Evolutionary conservation across 23 red algal genomes (phyloP).

Genomic region (Gracilaria caudata): DNA sequence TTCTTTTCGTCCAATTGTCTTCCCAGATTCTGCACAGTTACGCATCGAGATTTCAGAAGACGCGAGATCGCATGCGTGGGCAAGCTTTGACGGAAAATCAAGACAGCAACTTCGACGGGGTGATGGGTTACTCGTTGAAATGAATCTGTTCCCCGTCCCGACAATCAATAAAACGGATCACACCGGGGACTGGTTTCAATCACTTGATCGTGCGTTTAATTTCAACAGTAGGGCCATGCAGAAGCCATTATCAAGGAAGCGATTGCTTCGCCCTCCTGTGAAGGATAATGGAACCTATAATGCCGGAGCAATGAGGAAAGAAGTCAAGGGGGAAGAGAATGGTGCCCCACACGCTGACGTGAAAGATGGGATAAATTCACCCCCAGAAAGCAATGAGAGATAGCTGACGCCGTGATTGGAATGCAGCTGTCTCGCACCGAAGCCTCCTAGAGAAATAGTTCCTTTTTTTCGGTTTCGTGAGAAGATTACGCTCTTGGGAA

Average conservation of each 20-base stretch:
- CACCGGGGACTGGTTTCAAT: slow-evolving; percentile 97
- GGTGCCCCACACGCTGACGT: not conserved
- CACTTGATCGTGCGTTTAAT: slow-evolving; percentile 88
- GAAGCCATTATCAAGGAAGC: slow-evolving; percentile 57
- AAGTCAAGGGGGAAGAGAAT: not conserved
- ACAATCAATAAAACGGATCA: slow-evolving; percentile 96
- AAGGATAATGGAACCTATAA: slow-evolving; percentile 18
- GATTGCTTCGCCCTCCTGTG: slow-evolving; percentile 17
- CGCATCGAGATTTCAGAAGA: slow-evolving; percentile 84
- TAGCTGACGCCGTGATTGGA: too few species aligned
- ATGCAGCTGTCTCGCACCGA: too few species aligned
- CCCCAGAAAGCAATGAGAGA: slow-evolving; percentile 6
- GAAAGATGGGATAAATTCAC: not conserved
- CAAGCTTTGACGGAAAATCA: slow-evolving; percentile 95
- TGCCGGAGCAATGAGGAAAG: not conserved
- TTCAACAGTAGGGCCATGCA: slow-evolving; percentile 92
- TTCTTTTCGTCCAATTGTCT: slow-evolving; percentile 97
- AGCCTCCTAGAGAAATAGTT: too few species aligned
- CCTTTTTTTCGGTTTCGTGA: too few species aligned
- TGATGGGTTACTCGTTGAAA: slow-evolving; percentile 84
- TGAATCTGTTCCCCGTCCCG: slow-evolving; percentile 92
- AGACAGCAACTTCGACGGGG: slow-evolving; percentile 90
- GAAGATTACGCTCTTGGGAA: too few species aligned
- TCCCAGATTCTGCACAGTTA: slow-evolving; percentile 94
- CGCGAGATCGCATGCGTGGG: slow-evolving; percentile 88